Base-by-base conservation (phyloP, 441 rosid genomes). In the Lepidium campestre region DNA sequence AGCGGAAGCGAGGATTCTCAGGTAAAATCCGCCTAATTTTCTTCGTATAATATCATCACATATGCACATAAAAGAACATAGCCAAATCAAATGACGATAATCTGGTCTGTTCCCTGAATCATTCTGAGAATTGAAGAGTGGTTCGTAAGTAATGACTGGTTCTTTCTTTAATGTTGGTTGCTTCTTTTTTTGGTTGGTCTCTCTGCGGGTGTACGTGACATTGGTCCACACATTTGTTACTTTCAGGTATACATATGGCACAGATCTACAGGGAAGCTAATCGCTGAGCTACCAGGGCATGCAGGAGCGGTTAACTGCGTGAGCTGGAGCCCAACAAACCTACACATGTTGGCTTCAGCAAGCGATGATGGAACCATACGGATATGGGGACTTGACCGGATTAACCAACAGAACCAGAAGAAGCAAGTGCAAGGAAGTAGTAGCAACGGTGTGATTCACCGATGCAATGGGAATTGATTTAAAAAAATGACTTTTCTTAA, bases 1-100 rank as follows among this genome's bases (percentile, higher is more conserved):
- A 85, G 94, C 31, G 94, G 91, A 47, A 88, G 94, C 50, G 94
- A 88, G 75, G 94, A 88, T 57, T 88, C 94, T 15, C 91, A 78
- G 89, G 94, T 87, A 74, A 41, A 15, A 9, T 25, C 41, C 14
- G 1, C 10, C 34, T 29, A 20, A 10, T 48, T 39, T 39, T 20
- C 32, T 32, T 15, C 2, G 13, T n/a, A 10, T 63, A 55, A n/a
- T 49, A 31, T 40, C 12, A 25, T 48, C 25, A 13, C 25, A 40
- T 37, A 10, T 37, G 37, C 17, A 32, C 47, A 39, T 22, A 3
- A 19, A 5, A 31, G 29, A 67, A 45, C 18, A 14, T 49, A 42
- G 32, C 52, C 13, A 13, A 57, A 29, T 23, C 13, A 39, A 31
- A 17, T 17, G 27, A 14, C 11, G 12, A 42, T 12, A 57, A 15